These are phyloP conservation scores for Gypsophila paniculata DNA, from an alignment of 179 eudicot species.

Conservation along the genomic window DNA sequence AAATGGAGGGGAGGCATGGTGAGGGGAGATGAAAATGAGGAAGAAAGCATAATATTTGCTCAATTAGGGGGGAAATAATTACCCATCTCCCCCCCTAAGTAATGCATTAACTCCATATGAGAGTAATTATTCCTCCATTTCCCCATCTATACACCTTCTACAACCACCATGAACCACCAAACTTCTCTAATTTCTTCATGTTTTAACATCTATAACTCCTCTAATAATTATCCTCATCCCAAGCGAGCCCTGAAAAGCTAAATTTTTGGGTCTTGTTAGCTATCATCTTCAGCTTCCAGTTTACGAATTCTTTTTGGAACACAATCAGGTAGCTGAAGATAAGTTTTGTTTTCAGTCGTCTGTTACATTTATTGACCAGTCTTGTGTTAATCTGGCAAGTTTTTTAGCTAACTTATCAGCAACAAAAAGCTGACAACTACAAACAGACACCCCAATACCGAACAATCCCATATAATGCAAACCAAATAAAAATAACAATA, in stretches of 20 bases:
- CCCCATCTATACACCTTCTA: too few relatives aligned
- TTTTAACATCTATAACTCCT: too few relatives aligned
- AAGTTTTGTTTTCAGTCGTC: background rate
- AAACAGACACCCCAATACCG: background rate
- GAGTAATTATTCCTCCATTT: too few relatives aligned
- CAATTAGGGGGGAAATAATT: too few relatives aligned
- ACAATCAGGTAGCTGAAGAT: background rate
- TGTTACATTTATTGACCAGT: background rate
- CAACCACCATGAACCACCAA: too few relatives aligned
- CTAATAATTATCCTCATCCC: too few relatives aligned
- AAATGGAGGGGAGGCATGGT: too few relatives aligned
- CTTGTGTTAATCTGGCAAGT: background rate
- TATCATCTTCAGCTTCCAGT: background rate
- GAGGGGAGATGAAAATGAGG: too few relatives aligned
- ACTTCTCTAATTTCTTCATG: too few relatives aligned
- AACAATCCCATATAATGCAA: background rate
- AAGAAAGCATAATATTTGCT: too few relatives aligned
- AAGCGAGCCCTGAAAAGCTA: background rate
- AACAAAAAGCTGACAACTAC: background rate
- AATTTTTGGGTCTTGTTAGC: background rate
- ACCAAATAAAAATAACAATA: background rate
- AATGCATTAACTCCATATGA: too few relatives aligned
- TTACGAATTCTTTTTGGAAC: background rate
- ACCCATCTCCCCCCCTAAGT: too few relatives aligned
- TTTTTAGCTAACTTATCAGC: background rate